Evolutionary conservation across 2,329 filamentous ascomycete genomes (phyloP).

Genomic region (Penicillium sclerotigenum): DNA sequence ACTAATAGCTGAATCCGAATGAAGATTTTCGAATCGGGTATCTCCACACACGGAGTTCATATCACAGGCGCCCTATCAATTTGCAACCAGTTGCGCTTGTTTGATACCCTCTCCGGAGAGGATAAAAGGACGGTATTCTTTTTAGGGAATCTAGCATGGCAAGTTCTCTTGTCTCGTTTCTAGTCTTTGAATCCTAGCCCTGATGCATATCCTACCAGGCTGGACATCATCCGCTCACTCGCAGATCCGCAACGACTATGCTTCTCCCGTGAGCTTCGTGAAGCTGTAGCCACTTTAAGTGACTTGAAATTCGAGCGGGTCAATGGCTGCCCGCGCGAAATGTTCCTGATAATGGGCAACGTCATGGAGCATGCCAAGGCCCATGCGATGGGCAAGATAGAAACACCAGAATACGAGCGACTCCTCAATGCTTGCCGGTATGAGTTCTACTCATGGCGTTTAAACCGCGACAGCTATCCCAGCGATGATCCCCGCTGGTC

Average conservation of each 20-base stretch:
- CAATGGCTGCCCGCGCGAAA: constrained; percentile 30
- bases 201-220: constrained; percentile 13
- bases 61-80: constrained; percentile 35
- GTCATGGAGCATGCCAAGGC: constrained; percentile 29
- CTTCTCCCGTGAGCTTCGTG: constrained; percentile 28
- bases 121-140: constrained; percentile 31
- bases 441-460: constrained; percentile 26
- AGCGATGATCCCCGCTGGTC: constrained; percentile 25
- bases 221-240: constrained; percentile 33
- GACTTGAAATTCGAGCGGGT: constrained; percentile 29
- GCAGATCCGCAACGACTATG: constrained; percentile 27
- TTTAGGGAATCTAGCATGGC: constrained; percentile 31
- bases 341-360: constrained; percentile 30
- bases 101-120: constrained; percentile 21
- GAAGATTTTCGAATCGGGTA: constrained; percentile 33
- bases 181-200: background rate
- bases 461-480: constrained; percentile 21
- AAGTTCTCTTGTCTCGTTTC: background rate
- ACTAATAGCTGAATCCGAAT: background rate
- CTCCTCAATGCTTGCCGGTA: constrained; percentile 6
- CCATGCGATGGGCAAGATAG: constrained; percentile 17
- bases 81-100: constrained; percentile 27
- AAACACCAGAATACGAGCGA: background rate
- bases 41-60: constrained; percentile 32
- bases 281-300: constrained; percentile 24